Base-by-base conservation (phyloP, 140 eudicot species). In the Bidens hawaiensis region DNA sequence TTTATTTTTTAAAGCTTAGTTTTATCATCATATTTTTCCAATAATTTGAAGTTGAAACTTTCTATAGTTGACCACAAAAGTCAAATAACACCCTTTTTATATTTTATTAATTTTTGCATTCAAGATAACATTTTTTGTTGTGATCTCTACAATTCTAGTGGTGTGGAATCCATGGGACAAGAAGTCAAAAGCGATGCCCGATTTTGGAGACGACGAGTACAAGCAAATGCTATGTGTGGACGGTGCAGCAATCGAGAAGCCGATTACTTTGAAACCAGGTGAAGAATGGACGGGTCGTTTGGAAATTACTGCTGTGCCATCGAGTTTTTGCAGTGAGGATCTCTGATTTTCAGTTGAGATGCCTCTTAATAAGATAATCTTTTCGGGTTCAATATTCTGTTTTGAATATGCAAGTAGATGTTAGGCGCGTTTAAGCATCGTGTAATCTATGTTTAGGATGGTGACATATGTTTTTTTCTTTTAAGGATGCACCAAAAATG, bases 161-260 rank as follows among this genome's bases (percentile, higher is more conserved):
- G 95, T 90, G 34, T 90, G 97, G 97, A 90, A 90, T 58, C 95
- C 97, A 54, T 90, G 95, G 95, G 90, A 90, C 46, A 87, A 84
- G 76, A 90, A 90, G 76, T 66, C 94, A 22, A 86, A 86, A 79
- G 79, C 82, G 8, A 90, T 86, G 88, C 19, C 72, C 2, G 95
- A 84, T 82, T 73, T 86, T 22, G 94, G 95, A 24, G 90, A 86
- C 15, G 90, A 75, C 1, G 97, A 86, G 36, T 90, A 81, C 82
- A 90, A 80, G 49, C 87, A 84, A n/a, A n/a, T n/a, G n/a, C n/a
- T n/a, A n/a, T n/a, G n/a, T n/a, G n/a, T n/a, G n/a, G n/a, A n/a
- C n/a, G n/a, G n/a, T n/a, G n/a, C n/a, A n/a, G n/a, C n/a, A n/a
- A n/a, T n/a, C n/a, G n/a, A n/a, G n/a, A n/a, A n/a, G n/a, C n/a